Base-by-base conservation (phyloP, 78 protist genomes). In the Cavenderia fasciculata region DNA sequence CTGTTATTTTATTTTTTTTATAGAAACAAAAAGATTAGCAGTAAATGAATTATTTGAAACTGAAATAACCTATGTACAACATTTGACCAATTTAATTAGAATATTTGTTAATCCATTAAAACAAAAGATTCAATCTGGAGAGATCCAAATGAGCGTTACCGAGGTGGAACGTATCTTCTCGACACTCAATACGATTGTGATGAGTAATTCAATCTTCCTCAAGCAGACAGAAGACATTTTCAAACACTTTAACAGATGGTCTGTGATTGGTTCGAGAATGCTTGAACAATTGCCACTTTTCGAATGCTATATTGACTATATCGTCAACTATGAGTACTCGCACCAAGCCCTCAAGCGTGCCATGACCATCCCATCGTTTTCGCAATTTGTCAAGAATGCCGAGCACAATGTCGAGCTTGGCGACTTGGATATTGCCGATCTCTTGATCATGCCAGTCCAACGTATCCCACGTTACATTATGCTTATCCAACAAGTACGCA, bases 401-500 rank as follows among this genome's bases (percentile, higher is more conserved):
- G 63, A 86, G 36, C 4, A 51, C 16, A 86, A 62, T 31, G 38
- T 21, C 1, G 56, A 57, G 41, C 43, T 86, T 38, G 92, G 72
- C 18, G 94, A 75, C 23, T 74, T 89, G n/a, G 85, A 73, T 31
- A 25, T 89, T 21, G 52, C 38, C 19, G 94, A 75, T 43, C 44
- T 74, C 19, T 54, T 89, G 44, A 89, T 89, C 63, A 73, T 89
- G 94, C 94, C 94, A 19, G 94, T 89, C 14, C 94, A 89, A 36
- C 63, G 94, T 40, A 46, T 89, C 8, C 94, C 94, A n/a, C 52
- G 94, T 21, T 89, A 89, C 51, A 82, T 74, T 38, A 73, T 89
- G 94, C 63, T 89, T 31, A 52, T 89, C 25, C 75, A 86, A 38
- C 79, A 86, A 49, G 62, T 86, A 29, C 54, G 66, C 29, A 70